Base-by-base conservation (phyloP, 2,329 filamentous ascomycete species). In the Fusarium beomiforme region DNA sequence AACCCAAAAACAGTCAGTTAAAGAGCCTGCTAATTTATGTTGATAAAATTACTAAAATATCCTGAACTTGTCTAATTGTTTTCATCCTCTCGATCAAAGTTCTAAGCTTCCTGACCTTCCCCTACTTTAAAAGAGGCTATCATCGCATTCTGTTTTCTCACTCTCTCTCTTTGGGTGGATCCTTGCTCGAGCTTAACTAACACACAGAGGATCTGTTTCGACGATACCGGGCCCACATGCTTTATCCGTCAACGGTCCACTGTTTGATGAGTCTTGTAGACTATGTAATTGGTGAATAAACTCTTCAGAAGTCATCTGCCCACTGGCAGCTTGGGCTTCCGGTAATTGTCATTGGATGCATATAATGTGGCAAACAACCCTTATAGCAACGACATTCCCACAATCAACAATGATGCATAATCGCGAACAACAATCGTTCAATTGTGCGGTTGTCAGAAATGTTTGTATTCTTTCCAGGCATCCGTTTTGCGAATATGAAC, bases 161-260 rank as follows among this genome's bases (percentile, higher is more conserved):
- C n/a, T n/a, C n/a, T n/a, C n/a, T n/a, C n/a, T 43, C 54, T 53
- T 55, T 60, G 33, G 54, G 58, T 71, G 69, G 69, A 65, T 54
- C 69, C 55, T 59, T 23, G 19, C 46, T n/a, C 41, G 62, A 51
- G 54, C 49, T 71, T 57, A 59, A 69, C 44, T 64, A 50, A 68
- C 47, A 53, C 13, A n/a, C 44, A 66, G 34, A 60, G 12, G 34
- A 29, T 31, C 24, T 50, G n/a, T 47, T 50, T 46, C 34, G 57
- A 41, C 16, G 36, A 55, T 54, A 29, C 17, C 23, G 54, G 56
- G 51, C 67, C 67, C 67, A 70, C 68, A 71, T 71, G 39, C 68
- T 69, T 71, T 29, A 71, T 69, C n/a, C 39, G 53, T 53, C 43
- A 34, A 34, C 23, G 63, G 41, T 36, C 68, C 68, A 64, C 68